Base-by-base conservation (phyloP, 352 stramenopile genomes). In the Phytophthora nicotianae region DNA sequence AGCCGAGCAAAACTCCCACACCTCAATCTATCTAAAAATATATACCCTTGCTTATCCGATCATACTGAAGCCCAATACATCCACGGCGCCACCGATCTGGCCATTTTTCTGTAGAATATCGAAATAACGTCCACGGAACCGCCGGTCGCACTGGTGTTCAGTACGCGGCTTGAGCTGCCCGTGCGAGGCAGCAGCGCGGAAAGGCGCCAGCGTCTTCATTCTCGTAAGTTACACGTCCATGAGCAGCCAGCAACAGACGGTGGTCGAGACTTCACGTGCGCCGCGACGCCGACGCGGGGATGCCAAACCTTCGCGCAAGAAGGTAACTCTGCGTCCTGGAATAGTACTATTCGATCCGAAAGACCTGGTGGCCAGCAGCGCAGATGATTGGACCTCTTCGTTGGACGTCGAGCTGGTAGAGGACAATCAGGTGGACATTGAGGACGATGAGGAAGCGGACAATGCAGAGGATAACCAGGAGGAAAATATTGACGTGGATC, bases 291-390 rank as follows among this genome's bases (percentile, higher is more conserved):
- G 45, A 1, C 68, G 45, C 50, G 42, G 10, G 37, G 37, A 65
- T 42, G 42, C 20, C 27, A 54, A 45, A 17, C 41, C 54, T 2
- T 46, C 55, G 21, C 62, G 52, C 17, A 60, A 70, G 50, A 69
- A 69, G 41, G 16, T 65, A 45, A 47, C 50, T 11, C 53, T 74
- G 45, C 61, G 58, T 6, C 68, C 71, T 0, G 76, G 76, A 8
- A 62, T 88, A 46, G 65, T 88, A 46, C 50, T 88, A 0, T 88
- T 88, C 55, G 76, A 88, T 45, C 79, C 79, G 19, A 68, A 68
- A 20, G 77, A 83, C 21, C 37, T 86, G 6, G 62, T 69, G 35
- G 42, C 41, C 7, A 50, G 42, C 43, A 40, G 19, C 13, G 48
- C 46, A 16, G 56, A 5, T 2, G 67, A 63, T 20, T 79, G 50